phyloP scores from a whole-genome alignment of 2,329 filamentous ascomycete genomes.

The Lachnellula suecica region DNA sequence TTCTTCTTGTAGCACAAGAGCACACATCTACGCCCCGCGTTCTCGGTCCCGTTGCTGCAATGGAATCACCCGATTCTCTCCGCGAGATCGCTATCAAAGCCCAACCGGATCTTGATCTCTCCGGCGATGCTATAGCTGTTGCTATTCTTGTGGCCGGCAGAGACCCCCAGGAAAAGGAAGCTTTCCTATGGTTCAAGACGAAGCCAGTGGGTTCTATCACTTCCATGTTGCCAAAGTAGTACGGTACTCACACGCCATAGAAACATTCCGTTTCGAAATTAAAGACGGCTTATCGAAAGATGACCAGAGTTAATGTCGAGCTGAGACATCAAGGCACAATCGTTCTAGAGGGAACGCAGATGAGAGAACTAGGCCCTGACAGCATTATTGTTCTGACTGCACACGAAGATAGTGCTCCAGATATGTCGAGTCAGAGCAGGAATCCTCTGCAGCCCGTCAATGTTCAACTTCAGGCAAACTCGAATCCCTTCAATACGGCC shows the following conservation, averaged over 20 bases:
- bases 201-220: slow-evolving; percentile 4
- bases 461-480: not conserved
- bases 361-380: slow-evolving; percentile 10
- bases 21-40: no score
- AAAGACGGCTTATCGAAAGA: slow-evolving; percentile 12
- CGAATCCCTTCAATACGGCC: not conserved
- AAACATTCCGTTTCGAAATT: slow-evolving; percentile 9
- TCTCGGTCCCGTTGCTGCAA: not conserved
- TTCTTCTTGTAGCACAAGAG: no score
- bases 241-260: no score
- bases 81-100: not conserved
- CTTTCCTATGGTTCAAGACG: slow-evolving; percentile 12
- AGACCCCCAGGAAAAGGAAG: not conserved
- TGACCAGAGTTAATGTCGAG: not conserved
- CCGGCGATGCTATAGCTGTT: not conserved
- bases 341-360: slow-evolving; percentile 7
- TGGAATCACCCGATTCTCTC: not conserved
- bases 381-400: slow-evolving; percentile 16
- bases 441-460: slow-evolving; percentile 9
- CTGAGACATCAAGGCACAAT: slow-evolving; percentile 1
- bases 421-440: not conserved
- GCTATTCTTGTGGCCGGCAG: slow-evolving; percentile 1
- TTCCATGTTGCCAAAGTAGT: not conserved
- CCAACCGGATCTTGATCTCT: not conserved
- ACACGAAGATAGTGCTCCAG: not conserved